Evolutionary conservation across 1,284 basidiomycete species (phyloP).

Genomic region (Ustilago vetiveriae): DNA sequence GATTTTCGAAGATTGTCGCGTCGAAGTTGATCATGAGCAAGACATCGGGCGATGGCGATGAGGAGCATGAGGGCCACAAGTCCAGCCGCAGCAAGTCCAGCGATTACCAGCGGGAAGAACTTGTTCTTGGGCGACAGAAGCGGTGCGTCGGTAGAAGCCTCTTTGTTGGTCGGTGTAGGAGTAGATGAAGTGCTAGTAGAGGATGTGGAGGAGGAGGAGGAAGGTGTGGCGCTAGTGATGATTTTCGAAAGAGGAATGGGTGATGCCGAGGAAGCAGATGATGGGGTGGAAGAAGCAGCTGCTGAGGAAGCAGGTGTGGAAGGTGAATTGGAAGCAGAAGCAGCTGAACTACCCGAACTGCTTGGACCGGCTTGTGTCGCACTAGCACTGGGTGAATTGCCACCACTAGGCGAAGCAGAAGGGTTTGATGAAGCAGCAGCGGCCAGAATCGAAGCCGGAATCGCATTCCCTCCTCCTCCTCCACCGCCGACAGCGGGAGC

Average conservation of each 20-base stretch:
- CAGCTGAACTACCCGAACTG: constrained; percentile 4
- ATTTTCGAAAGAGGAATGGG: constrained; percentile 7
- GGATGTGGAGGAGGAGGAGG: background rate
- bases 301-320: background rate
- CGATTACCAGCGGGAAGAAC: constrained; percentile 47
- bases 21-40: constrained; percentile 34
- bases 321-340: background rate
- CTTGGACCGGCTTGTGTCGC: background rate
- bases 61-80: constrained; percentile 40
- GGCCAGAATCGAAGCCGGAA: constrained; percentile 16
- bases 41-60: constrained; percentile 36
- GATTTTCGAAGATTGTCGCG: constrained; percentile 25
- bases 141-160: background rate
- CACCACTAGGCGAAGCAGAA: background rate
- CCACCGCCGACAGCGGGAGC: background rate
- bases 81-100: constrained; percentile 24
- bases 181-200: background rate
- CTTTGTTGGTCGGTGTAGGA: background rate
- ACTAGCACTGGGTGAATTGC: background rate
- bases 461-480: constrained; percentile 7
- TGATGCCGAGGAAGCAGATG: background rate
- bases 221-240: background rate
- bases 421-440: constrained; percentile 1
- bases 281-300: background rate
- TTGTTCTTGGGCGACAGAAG: constrained; percentile 38